phyloP scores from a whole-genome alignment of 2,329 filamentous ascomycete species.

The Sphaerulina musiva region DNA sequence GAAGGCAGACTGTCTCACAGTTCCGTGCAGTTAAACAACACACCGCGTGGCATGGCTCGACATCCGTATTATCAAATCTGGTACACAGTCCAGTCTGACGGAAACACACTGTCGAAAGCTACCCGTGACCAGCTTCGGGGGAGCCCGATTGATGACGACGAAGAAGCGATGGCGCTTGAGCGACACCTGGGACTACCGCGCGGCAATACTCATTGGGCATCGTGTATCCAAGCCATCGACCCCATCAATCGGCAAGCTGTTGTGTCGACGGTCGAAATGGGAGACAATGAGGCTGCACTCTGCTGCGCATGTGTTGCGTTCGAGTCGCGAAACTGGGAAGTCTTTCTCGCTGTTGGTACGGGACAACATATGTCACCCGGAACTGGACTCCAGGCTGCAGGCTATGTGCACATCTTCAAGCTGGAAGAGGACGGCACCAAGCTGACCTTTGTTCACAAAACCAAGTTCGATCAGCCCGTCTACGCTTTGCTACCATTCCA shows the following conservation, averaged over 20 bases:
- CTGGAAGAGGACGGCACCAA: constrained; percentile 81
- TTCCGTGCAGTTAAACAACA: constrained; percentile 70
- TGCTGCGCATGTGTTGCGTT: constrained; percentile 81
- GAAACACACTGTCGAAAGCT: constrained; percentile 78
- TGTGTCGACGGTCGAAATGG: constrained; percentile 70
- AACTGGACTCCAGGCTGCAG: constrained; percentile 35
- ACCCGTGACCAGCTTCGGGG: constrained; percentile 46
- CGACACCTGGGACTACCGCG: constrained; percentile 85
- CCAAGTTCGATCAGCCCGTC: constrained; percentile 81
- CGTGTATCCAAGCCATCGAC: constrained; percentile 88
- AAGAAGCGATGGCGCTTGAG: constrained; percentile 22
- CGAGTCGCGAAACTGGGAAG: constrained; percentile 78
- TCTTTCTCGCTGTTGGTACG: constrained; percentile 88
- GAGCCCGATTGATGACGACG: constrained; percentile 17
- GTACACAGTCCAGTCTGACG: constrained; percentile 90
- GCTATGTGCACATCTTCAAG: constrained; percentile 87
- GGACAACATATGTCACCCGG: constrained; percentile 66
- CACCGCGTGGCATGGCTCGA: constrained; percentile 77
- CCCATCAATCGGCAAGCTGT: constrained; percentile 52
- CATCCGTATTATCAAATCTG: constrained; percentile 85
- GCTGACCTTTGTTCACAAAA: constrained; percentile 94
- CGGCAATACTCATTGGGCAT: constrained; percentile 83
- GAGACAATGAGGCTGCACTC: constrained; percentile 85
- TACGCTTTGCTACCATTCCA: constrained; percentile 90
- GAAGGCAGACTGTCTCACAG: constrained; percentile 24